phyloP scores from a whole-genome alignment of 257 asterid genomes.

The Solanum pennellii region DNA sequence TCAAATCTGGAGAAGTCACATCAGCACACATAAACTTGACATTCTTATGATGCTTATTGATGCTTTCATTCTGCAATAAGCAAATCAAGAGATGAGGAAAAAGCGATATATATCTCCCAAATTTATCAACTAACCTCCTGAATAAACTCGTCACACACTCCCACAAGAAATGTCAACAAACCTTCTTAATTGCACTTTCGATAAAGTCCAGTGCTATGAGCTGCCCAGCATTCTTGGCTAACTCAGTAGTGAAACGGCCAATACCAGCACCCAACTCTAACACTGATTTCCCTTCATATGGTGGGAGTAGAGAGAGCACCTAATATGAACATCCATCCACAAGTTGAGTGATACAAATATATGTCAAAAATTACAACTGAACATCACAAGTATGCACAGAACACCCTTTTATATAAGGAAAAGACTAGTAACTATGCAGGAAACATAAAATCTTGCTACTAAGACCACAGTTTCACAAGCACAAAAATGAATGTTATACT shows the following conservation, averaged over 20 bases:
- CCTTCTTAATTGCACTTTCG: conserved; percentile 75
- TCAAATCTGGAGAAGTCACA: conserved; percentile 72
- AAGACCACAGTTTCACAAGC: neutral
- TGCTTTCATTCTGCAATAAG: conserved; percentile 55
- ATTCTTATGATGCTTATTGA: conserved; percentile 55
- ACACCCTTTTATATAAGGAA: neutral
- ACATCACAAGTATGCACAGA: neutral
- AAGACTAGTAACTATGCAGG: neutral
- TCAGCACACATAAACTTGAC: conserved; percentile 86
- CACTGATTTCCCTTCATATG: conserved; percentile 68
- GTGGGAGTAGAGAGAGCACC: conserved; percentile 85
- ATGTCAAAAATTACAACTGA: neutral
- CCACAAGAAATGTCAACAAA: conserved; percentile 1
- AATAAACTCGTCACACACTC: neutral
- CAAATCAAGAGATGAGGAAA: neutral
- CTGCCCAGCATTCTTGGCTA: conserved; percentile 62
- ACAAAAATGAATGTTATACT: neutral
- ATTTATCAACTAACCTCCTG: neutral
- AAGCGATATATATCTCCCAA: neutral
- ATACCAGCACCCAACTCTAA: conserved; percentile 98
- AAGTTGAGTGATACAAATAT: neutral
- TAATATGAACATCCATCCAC: conserved; percentile 1
- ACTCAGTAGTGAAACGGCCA: conserved; percentile 92
- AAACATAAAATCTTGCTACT: neutral
- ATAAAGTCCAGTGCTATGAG: conserved; percentile 80